Evolutionary conservation across 164 flowering plant species (phyloP), one percentile per base, ranked within the genome.

Genomic region (Stephania cephalantha): DNA sequence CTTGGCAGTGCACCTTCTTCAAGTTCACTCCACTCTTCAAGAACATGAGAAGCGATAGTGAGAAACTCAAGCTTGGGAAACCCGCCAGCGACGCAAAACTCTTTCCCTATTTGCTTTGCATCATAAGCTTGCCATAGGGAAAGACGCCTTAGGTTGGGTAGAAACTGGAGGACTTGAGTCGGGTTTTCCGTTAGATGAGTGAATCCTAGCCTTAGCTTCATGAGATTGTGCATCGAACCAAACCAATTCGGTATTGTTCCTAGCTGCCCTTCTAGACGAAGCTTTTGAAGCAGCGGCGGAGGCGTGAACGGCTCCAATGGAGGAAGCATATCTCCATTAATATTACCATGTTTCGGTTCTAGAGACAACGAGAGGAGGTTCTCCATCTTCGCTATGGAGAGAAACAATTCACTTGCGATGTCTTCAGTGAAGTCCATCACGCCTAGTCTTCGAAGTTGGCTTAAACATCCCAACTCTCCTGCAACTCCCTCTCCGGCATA

Each of bases 21-120:
- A 11, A 79, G 75, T 58, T 79, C 84, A 48, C 78, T 79, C 84
- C 81, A 82, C 31, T 79, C 81, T 71, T 82, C 82, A 8, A 79
- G 69, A 44, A 72, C 76, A 64, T 0, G 48, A 72, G 82, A 82
- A 72, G 84, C 78, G 10, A 82, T 77, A 48, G 25, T 74, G 52
- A 82, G 78, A 70, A 58, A 69, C 76, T 82, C 82, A 44, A 82
- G 80, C 73, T 77, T 77, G 30, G 69, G 74, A 72, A 82, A 79
- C 20, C 80, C 79, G 15, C 78, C 82, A 6, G 42, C 78, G 31
- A 48, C 63, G 67, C 84, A 79, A 71, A 82, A 79, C 35, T 79
- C 80, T 65, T 70, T 82, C 69, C 80, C 81, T 10, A 79, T 63
- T 29, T 71, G 75, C 55, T 68, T 83, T 64, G 69, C 80, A n/a